These are phyloP conservation scores for Euphorbia celastroides DNA, from an alignment of 441 rosid genomes.

Conservation along the genomic window DNA sequence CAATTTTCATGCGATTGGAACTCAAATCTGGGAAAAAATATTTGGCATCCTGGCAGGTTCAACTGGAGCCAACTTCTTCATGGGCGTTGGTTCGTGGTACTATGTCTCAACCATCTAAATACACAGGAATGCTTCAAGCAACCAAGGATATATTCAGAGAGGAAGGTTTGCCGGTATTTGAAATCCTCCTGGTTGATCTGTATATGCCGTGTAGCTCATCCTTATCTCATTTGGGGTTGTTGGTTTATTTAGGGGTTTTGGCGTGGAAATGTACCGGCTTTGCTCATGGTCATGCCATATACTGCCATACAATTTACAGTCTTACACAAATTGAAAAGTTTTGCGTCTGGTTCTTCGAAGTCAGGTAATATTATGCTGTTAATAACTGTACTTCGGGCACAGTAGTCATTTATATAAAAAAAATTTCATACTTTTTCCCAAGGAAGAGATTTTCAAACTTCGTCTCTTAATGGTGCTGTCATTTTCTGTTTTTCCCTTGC, in stretches of 20 bases:
- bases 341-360: conserved; percentile 87
- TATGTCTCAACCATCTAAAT: conserved; percentile 52
- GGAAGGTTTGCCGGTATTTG: conserved; percentile 71
- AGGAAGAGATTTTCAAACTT: not conserved
- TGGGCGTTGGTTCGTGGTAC: conserved; percentile 41
- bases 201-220: not conserved
- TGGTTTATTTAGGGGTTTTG: conserved; percentile 73
- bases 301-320: too few relatives aligned
- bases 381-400: not conserved
- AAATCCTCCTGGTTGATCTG: not conserved
- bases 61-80: too few relatives aligned
- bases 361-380: conserved; percentile 39
- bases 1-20: not conserved
- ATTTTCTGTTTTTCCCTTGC: not conserved
- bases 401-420: not conserved
- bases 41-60: conserved; percentile 51
- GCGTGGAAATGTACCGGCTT: conserved; percentile 98
- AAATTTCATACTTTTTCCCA: not conserved
- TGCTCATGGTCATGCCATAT: conserved; percentile 97
- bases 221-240: conserved; percentile 14
- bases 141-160: too few relatives aligned
- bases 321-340: conserved; percentile 70
- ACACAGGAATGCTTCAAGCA: conserved; percentile 81
- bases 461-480: not conserved
- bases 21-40: not conserved